Evolutionary conservation across 345 rosid genomes (phyloP), one percentile per base, ranked within the genome.

Genomic region (Moringa oleifera): DNA sequence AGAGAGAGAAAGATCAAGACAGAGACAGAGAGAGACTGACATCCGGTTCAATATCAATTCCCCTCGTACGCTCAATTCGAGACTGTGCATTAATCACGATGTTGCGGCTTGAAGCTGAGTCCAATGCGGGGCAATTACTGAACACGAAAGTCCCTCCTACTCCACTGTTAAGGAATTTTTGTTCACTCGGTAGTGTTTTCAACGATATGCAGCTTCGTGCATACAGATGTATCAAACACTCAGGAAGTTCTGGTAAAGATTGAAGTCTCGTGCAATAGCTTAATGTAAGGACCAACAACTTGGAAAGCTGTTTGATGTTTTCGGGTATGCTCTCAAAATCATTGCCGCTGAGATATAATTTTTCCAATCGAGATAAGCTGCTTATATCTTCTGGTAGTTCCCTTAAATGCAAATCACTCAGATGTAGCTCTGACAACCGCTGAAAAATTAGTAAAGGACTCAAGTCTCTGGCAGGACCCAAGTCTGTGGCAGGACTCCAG

Each of bases 381-480:
- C 59, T 18, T 15, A 70, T 31, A 23, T 25, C 64, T 12, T 7
- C 4, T 8, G 69, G 79, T 3, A 62, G 22, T 13, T 67, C 65
- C 22, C 0, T 0, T 12, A 73, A 20, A 36, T 50, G 22, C 16
- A 62, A 58, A 1, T 52, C 31, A 3, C 23, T 33, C 25, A 59
- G 18, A 24, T 55, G 20, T 7, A 68, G 50, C 11, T 23, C 1
- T 20, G 18, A 28, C 4, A 68, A 51, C 33, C 24, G 20, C n/a
- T 51, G 23, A 11, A 65, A n/a, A n/a, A n/a, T n/a, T n/a, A n/a
- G n/a, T n/a, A n/a, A n/a, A n/a, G n/a, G n/a, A n/a, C n/a, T n/a
- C n/a, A n/a, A n/a, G n/a, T n/a, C n/a, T n/a, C n/a, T n/a, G n/a
- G n/a, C n/a, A n/a, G n/a, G n/a, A n/a, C n/a, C n/a, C n/a, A n/a